These are phyloP conservation scores for Hortaea sp. DNA, from an alignment of 2,329 filamentous ascomycete species.

Conservation along the genomic window DNA sequence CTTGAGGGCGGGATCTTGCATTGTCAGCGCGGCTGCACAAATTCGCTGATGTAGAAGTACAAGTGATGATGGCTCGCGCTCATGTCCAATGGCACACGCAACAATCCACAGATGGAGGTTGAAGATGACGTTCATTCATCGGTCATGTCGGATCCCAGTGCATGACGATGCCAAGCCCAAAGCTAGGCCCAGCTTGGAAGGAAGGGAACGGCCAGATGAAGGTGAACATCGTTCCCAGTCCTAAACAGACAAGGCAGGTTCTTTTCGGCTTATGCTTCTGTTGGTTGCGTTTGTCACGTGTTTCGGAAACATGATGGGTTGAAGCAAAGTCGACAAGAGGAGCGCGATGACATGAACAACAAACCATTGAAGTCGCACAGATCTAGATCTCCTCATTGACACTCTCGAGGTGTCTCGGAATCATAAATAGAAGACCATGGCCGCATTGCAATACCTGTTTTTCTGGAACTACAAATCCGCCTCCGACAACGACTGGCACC, in stretches of 20 bases:
- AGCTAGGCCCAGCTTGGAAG: background rate
- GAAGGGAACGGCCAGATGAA: background rate
- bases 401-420: background rate
- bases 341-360: background rate
- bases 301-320: background rate
- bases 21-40: background rate
- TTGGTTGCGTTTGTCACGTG: background rate
- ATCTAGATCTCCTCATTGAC: background rate
- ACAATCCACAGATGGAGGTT: background rate
- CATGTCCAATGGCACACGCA: background rate
- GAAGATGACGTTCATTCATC: background rate
- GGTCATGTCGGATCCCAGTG: background rate
- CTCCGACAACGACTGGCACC: conserved; percentile 21
- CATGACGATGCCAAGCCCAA: background rate
- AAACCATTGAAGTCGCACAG: no score
- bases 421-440: background rate
- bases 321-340: background rate
- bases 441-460: conserved; percentile 11
- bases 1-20: background rate
- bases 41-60: background rate
- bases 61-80: background rate
- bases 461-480: conserved; percentile 22
- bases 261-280: background rate
- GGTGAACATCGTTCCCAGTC: background rate
- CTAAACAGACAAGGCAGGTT: background rate